Base-by-base conservation (phyloP, 176 grass and related monocot genomes). In the Ensete glaucum region DNA sequence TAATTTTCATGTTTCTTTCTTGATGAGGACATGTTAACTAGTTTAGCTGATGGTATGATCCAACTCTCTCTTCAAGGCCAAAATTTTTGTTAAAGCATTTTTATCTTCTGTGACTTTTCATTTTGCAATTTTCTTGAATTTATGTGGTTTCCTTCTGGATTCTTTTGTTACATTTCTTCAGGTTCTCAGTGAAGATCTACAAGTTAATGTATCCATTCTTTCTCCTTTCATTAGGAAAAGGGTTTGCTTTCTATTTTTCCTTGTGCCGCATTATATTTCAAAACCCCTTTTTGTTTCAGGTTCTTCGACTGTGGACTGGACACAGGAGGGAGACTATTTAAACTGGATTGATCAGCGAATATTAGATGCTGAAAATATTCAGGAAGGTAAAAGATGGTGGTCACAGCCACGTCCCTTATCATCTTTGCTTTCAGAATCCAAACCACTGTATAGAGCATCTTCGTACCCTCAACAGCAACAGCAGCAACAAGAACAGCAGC, bases 391-490 rank as follows among this genome's bases (percentile, higher is more conserved):
- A 55, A 73, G 51, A 56, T 73, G 71, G 71, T 73, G 71, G 71
- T 73, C 71, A 25, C 71, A 56, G 8, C 71, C 53, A 56, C 81
- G 77, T 83, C 81, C 84, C 62, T 84, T 49, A 12, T 50, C 83
- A 81, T 58, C 78, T 67, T 81, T 76, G 64, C 82, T 75, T 81
- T 79, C 83, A 64, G 86, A 99, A 65, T 74, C 79, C 76, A 89
- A 89, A 77, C 84, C 84, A 76, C 69, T 99, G 64, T 87, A 86
- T 77, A 82, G 96, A 72, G 87, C 88, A 81, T 91, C 91, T 67
- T 99, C 96, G 26, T 99, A 95, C 74, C 96, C 96, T 71, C 87
- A 87, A 71, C 85, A 86, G 53, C 90, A 86, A 67, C 77, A 87
- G 53, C 81, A 54, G 56, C 81, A 92, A 74, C 96, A 99, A 69